Evolutionary conservation across 345 rosid genomes (phyloP).

Genomic region (Brassica incana): DNA sequence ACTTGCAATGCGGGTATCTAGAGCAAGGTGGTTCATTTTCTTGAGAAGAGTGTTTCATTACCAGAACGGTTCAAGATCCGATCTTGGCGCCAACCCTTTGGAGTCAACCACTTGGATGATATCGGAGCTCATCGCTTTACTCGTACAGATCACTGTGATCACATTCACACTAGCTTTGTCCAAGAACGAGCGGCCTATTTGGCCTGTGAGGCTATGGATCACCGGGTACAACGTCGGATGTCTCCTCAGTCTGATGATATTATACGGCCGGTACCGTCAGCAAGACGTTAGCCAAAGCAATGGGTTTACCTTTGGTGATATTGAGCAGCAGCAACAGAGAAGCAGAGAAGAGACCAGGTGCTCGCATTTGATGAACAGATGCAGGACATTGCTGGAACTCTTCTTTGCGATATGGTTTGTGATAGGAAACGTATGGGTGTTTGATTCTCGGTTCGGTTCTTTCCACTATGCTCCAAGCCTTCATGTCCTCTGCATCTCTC

Average conservation of each 20-base stretch:
- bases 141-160: slow-evolving; percentile 62
- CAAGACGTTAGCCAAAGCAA: slow-evolving; percentile 47
- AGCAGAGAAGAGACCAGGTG: slow-evolving; percentile 71
- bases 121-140: slow-evolving; percentile 70
- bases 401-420: slow-evolving; percentile 99
- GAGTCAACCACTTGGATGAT: slow-evolving; percentile 84
- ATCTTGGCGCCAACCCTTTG: slow-evolving; percentile 88
- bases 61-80: slow-evolving; percentile 82
- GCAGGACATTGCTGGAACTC: slow-evolving; percentile 79
- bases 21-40: slow-evolving; percentile 94
- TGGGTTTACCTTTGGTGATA: slow-evolving; percentile 51
- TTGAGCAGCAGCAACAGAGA: slow-evolving; percentile 75
- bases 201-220: slow-evolving; percentile 96
- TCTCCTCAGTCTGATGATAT: slow-evolving; percentile 60
- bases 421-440: slow-evolving; percentile 95
- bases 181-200: slow-evolving; percentile 68
- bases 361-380: slow-evolving; percentile 86
- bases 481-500: slow-evolving; percentile 79
- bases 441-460: slow-evolving; percentile 85
- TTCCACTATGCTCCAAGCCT: slow-evolving; percentile 78
- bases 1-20: slow-evolving; percentile 72
- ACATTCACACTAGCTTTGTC: slow-evolving; percentile 64
- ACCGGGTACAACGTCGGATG: slow-evolving; percentile 79
- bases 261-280: slow-evolving; percentile 76
- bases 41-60: slow-evolving; percentile 91